These are phyloP conservation scores for Penicillium roqueforti DNA, from an alignment of 495 filamentous ascomycete genomes.

Conservation along the genomic window DNA sequence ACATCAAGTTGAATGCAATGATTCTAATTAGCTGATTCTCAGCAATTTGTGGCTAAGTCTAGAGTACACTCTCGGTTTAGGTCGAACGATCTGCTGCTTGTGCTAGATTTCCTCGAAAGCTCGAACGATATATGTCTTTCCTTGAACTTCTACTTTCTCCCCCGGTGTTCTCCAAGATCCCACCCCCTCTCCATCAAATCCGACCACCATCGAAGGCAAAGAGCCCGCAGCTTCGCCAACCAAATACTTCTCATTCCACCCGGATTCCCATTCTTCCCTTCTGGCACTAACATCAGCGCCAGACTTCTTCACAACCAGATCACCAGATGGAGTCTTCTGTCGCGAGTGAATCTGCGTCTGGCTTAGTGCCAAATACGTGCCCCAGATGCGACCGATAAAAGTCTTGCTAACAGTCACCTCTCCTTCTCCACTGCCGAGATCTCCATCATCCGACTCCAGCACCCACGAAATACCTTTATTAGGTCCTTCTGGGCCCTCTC, in stretches of 20 bases:
- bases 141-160: conserved; percentile 24
- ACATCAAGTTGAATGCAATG: not conserved
- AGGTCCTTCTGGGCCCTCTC: conserved; percentile 20
- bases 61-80: not conserved
- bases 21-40: not conserved
- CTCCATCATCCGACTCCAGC: conserved; percentile 28
- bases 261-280: conserved; percentile 33
- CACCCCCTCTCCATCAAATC: conserved; percentile 18
- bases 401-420: conserved; percentile 28
- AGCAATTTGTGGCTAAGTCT: not conserved
- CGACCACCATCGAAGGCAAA: conserved; percentile 27
- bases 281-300: conserved; percentile 34
- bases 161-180: conserved; percentile 18
- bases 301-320: conserved; percentile 20
- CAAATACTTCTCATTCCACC: conserved; percentile 30
- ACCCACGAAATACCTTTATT: conserved; percentile 33
- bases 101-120: conserved; percentile 29
- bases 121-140: conserved; percentile 32
- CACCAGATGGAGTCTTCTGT: conserved; percentile 12
- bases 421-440: conserved; percentile 16
- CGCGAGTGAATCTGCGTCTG: conserved; percentile 27
- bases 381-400: conserved; percentile 37
- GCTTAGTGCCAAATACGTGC: conserved; percentile 35
- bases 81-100: not conserved
- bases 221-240: conserved; percentile 17